phyloP scores from a whole-genome alignment of 352 stramenopile species.

The Elongisporangium prolatum region DNA sequence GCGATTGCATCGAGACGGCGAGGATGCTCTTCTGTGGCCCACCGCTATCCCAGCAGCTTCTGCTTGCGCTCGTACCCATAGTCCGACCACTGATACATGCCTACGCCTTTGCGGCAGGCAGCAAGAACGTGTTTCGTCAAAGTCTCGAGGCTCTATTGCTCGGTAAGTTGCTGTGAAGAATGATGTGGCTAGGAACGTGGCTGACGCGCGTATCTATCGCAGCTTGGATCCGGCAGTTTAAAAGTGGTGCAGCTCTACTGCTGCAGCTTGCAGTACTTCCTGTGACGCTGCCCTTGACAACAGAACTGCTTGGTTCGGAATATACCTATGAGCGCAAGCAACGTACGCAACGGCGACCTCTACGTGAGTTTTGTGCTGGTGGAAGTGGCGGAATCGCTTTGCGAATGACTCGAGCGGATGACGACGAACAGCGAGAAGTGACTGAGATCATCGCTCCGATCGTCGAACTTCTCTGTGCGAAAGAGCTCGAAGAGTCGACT shows the following conservation, averaged over 20 bases:
- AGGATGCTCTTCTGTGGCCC: constrained; percentile 65
- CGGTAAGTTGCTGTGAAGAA: constrained; percentile 18
- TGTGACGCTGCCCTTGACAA: constrained; percentile 30
- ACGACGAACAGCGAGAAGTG: background rate
- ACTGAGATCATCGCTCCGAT: constrained; percentile 30
- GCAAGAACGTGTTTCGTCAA: constrained; percentile 59
- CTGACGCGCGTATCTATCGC: background rate
- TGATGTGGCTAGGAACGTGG: background rate
- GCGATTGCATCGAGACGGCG: constrained; percentile 42
- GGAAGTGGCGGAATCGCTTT: constrained; percentile 56
- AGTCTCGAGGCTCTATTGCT: constrained; percentile 46
- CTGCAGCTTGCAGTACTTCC: constrained; percentile 57
- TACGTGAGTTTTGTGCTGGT: constrained; percentile 55
- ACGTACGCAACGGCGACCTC: constrained; percentile 10
- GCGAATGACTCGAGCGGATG: constrained; percentile 10
- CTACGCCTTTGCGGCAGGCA: constrained; percentile 55
- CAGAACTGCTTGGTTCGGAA: constrained; percentile 10
- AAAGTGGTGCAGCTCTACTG: constrained; percentile 21
- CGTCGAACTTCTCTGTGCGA: constrained; percentile 50
- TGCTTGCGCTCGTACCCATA: constrained; percentile 39
- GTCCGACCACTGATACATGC: constrained; percentile 67
- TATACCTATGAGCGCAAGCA: constrained; percentile 25
- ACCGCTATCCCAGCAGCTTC: constrained; percentile 43
- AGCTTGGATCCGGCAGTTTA: constrained; percentile 31
- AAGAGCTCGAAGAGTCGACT: constrained; percentile 53